phyloP scores from a whole-genome alignment of 2,329 filamentous ascomycete genomes.

The Stagonosporopsis rhizophila region DNA sequence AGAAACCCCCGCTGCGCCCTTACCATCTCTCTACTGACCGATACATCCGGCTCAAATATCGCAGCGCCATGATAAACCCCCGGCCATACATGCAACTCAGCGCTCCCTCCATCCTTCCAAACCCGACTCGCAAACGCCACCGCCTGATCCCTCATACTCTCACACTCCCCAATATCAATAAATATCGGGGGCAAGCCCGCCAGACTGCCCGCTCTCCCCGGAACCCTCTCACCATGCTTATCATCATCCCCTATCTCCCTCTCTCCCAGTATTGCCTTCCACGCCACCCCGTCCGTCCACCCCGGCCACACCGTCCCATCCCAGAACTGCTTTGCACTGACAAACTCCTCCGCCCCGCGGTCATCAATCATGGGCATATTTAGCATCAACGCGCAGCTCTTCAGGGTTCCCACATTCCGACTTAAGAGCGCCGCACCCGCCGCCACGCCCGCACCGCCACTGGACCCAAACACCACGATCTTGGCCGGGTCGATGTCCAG shows the following conservation, averaged over 20 bases:
- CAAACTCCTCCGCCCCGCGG: constrained; percentile 36
- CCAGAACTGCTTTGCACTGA: constrained; percentile 44
- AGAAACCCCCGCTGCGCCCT: background rate
- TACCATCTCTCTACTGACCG: background rate
- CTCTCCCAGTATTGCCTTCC: constrained; percentile 32
- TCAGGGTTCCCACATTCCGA: constrained; percentile 42
- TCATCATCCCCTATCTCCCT: background rate
- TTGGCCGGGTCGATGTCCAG: constrained; percentile 52
- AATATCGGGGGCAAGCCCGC: constrained; percentile 53
- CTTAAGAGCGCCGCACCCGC: constrained; percentile 51
- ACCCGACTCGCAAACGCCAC: constrained; percentile 52
- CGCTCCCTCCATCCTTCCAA: constrained; percentile 51
- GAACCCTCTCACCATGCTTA: constrained; percentile 43
- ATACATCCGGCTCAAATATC: constrained; percentile 9
- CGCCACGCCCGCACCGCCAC: constrained; percentile 54
- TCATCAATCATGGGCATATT: constrained; percentile 60
- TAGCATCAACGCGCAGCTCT: constrained; percentile 52
- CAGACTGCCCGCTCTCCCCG: constrained; percentile 44
- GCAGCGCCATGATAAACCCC: constrained; percentile 30
- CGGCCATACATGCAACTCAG: constrained; percentile 56
- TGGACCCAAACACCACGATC: constrained; percentile 54
- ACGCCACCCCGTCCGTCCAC: constrained; percentile 52
- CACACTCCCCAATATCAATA: constrained; percentile 54
- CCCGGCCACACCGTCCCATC: constrained; percentile 45
- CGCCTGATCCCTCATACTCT: constrained; percentile 55